Evolutionary conservation across 441 rosid species (phyloP).

Genomic region (Erodium texanum): DNA sequence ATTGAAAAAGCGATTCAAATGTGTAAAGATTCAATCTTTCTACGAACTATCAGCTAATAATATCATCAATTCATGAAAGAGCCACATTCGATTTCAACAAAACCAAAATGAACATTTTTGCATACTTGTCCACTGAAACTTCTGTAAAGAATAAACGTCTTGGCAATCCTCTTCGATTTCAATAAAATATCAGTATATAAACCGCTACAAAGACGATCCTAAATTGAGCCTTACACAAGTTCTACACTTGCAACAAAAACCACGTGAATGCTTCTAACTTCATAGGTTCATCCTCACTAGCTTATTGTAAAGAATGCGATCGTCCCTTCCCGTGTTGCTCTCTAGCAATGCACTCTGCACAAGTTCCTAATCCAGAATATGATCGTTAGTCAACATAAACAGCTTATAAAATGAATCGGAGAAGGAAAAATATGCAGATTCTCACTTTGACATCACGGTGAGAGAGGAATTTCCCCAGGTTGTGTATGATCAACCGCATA

Average conservation of each 20-base stretch:
- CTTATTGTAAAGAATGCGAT: conserved; percentile 70
- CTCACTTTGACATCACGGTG: conserved; percentile 90
- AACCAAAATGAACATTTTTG: no score
- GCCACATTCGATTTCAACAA: no score
- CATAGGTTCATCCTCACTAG: conserved; percentile 50
- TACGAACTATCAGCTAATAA: not conserved
- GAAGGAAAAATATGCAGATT: not conserved
- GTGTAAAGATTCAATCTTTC: not conserved
- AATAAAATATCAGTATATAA: not conserved
- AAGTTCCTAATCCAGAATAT: conserved; percentile 50
- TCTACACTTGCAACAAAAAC: not conserved
- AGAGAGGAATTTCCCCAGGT: conserved; percentile 69
- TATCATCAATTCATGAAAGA: not conserved
- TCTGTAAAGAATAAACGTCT: no score
- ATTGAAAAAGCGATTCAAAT: not conserved
- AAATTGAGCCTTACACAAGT: not conserved
- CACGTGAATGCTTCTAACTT: conserved; percentile 8
- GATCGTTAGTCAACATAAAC: not conserved
- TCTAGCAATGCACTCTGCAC: conserved; percentile 83
- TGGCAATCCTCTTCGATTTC: not conserved
- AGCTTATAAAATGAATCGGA: not conserved
- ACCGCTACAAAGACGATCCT: not conserved
- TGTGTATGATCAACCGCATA: conserved; percentile 77
- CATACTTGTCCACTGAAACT: no score
- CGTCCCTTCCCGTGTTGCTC: conserved; percentile 95